Evolutionary conservation across 1,284 basidiomycete genomes (phyloP).

Genomic region (Ustanciosporium gigantosporum): DNA sequence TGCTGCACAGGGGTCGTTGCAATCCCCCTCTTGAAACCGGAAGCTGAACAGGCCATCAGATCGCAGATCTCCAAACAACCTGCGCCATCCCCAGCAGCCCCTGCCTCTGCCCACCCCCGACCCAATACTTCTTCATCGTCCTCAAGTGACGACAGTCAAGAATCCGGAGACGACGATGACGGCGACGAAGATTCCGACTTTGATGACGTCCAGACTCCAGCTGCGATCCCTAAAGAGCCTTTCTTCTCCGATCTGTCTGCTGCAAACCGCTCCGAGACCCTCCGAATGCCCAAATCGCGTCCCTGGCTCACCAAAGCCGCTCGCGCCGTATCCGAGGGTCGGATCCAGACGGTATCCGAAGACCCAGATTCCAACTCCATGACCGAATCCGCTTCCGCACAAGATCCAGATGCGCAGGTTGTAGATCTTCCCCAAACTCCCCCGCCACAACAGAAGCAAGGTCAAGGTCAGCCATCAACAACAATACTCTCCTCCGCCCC

Average conservation of each 20-base stretch:
- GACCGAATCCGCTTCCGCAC: conserved; percentile 1
- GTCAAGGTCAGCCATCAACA: no score
- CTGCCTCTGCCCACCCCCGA: not conserved
- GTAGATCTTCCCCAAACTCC: conserved; percentile 5
- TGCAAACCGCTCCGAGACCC: conserved; percentile 9
- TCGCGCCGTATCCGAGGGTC: conserved; percentile 26
- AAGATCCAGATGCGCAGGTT: conserved; percentile 1
- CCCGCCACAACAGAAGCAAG: not conserved
- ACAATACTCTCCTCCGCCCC: no score
- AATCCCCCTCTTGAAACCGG: conserved; percentile 38
- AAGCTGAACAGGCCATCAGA: conserved; percentile 24
- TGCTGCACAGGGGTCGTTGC: conserved; percentile 43
- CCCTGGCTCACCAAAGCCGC: conserved; percentile 32
- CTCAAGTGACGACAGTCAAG: conserved; percentile 4
- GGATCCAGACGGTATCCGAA: conserved; percentile 20
- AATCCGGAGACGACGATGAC: conserved; percentile 16
- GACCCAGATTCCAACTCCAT: conserved; percentile 3
- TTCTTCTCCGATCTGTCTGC: conserved; percentile 17
- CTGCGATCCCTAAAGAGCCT: conserved; percentile 25
- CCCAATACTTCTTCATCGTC: not conserved
- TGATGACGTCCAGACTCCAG: conserved; percentile 44
- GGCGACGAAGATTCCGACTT: conserved; percentile 25
- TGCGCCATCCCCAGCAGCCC: not conserved
- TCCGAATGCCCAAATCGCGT: conserved; percentile 22
- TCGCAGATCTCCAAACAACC: conserved; percentile 13